Evolutionary conservation across 345 rosid species (phyloP), one percentile per base, ranked within the genome.

Genomic region (Salix arbutifolia): DNA sequence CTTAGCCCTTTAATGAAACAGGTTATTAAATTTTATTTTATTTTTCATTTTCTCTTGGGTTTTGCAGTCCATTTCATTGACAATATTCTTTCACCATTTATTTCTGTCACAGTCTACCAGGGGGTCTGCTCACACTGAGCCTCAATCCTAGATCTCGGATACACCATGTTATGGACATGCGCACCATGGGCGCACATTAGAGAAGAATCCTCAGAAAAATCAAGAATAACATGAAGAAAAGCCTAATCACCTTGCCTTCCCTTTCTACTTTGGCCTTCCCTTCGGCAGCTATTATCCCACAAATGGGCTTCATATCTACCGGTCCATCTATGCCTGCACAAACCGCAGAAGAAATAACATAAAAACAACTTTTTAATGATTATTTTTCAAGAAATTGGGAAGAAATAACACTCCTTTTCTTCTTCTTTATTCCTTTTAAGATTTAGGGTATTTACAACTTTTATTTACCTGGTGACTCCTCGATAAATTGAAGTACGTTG

Each of bases 251-350:
- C 98, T 91, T 93, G 98, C 78, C 98, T 88, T 70, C 98, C 98
- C 79, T 91, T 91, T 76, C 98, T 90, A 58, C 94, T 89, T 67
- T 93, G 97, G 30, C 98, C 98, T 90, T 91, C 97, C 78, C 98
- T 90, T 85, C 93, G 85, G 80, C 97, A 91, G 76, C 98, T 93
- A 78, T 91, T 93, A 78, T 93, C 98, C 97, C 97, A 92, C 78
- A 92, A 84, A 84, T 92, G 97, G 81, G 97, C 97, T 90, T 92
- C 97, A 78, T 91, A 92, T 82, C 97, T 92, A 11, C 97, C 96
- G 0, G 97, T 92, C 97, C 97, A 92, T 84, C 97, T 86, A 88
- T 93, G 97, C 71, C 97, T 93, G 40, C 62, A 65, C 28, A 67
- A 26, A 50, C 21, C 37, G 25, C 37, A 8, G n/a, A 68, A 61